phyloP scores from a whole-genome alignment of 2,329 filamentous ascomycete genomes.

The Pyrenophora graminea region DNA sequence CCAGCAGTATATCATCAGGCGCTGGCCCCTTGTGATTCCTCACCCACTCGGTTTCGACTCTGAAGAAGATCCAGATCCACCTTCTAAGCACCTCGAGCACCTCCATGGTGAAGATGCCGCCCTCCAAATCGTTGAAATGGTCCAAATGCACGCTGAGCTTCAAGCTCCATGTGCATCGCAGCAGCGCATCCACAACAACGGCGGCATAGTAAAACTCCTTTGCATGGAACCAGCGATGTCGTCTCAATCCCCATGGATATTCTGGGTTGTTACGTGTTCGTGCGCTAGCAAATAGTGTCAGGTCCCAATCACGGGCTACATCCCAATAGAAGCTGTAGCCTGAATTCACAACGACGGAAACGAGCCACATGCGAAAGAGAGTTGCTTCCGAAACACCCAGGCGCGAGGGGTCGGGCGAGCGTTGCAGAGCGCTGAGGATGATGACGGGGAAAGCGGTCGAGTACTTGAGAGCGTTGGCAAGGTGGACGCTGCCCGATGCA shows the following conservation, averaged over 20 bases:
- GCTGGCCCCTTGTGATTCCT: slow-evolving; percentile 60
- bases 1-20: slow-evolving; percentile 73
- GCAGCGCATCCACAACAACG: slow-evolving; percentile 74
- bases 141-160: slow-evolving; percentile 83
- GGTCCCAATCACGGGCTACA: slow-evolving; percentile 93
- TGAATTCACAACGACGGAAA: slow-evolving; percentile 79
- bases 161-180: slow-evolving; percentile 89
- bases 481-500: slow-evolving; percentile 81
- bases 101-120: slow-evolving; percentile 85
- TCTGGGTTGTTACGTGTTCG: slow-evolving; percentile 64
- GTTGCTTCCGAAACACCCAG: slow-evolving; percentile 60
- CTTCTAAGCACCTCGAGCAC: slow-evolving; percentile 82
- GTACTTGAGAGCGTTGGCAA: slow-evolving; percentile 95
- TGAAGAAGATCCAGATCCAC: slow-evolving; percentile 97
- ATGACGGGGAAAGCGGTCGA: slow-evolving; percentile 92
- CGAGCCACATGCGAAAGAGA: slow-evolving; percentile 63
- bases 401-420: slow-evolving; percentile 60
- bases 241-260: slow-evolving; percentile 77
- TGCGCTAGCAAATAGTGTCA: slow-evolving; percentile 73
- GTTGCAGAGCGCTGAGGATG: slow-evolving; percentile 74
- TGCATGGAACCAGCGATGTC: slow-evolving; percentile 72
- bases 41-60: slow-evolving; percentile 90
- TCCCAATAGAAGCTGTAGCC: slow-evolving; percentile 99
- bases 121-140: slow-evolving; percentile 83
- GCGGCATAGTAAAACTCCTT: slow-evolving; percentile 80